Evolutionary conservation across 2,329 filamentous ascomycete genomes (phyloP), one percentile per base, ranked within the genome.

Genomic region (Fusarium domesticum): DNA sequence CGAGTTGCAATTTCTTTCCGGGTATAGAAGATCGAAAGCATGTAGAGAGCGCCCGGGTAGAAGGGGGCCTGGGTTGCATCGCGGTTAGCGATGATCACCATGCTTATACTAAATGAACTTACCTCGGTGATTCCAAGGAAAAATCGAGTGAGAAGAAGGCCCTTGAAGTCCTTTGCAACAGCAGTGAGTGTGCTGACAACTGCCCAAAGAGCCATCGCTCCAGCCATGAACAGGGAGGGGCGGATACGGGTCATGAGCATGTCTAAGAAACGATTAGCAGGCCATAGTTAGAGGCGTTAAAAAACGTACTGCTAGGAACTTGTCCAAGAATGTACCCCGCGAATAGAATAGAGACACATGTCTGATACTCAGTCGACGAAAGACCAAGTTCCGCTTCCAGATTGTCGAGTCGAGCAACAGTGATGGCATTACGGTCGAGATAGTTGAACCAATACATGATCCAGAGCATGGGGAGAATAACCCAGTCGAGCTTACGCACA

Each of bases 21-120:
- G 2, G 74, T 77, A 60, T 78, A 80, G 63, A 74, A 79, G 37
- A 73, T 70, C 3, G 70, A 72, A 5, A 78, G 63, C 32, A 76
- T 68, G 47, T 57, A 58, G 6, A 62, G 49, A n/a, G 51, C 60
- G 36, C 63, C 59, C 1, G 57, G 59, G 34, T 61, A 65, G 39
- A 67, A 62, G 2, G 66, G 65, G 1, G 67, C 66, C n/a, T n/a
- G n/a, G n/a, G n/a, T n/a, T n/a, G n/a, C n/a, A n/a, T n/a, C n/a
- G n/a, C n/a, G n/a, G n/a, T n/a, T n/a, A n/a, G n/a, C n/a, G n/a
- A n/a, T n/a, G n/a, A n/a, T n/a, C n/a, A n/a, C n/a, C n/a, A n/a
- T n/a, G n/a, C n/a, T n/a, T n/a, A n/a, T n/a, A n/a, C n/a, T n/a
- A n/a, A n/a, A n/a, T n/a, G n/a, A n/a, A n/a, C n/a, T n/a, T n/a